A percentile compares a stretch with the other conserved stretches of the same genome.
These are phyloP conservation scores for Mikania micrantha DNA, from an alignment of 129 eudicot species.

Conservation along the genomic window DNA sequence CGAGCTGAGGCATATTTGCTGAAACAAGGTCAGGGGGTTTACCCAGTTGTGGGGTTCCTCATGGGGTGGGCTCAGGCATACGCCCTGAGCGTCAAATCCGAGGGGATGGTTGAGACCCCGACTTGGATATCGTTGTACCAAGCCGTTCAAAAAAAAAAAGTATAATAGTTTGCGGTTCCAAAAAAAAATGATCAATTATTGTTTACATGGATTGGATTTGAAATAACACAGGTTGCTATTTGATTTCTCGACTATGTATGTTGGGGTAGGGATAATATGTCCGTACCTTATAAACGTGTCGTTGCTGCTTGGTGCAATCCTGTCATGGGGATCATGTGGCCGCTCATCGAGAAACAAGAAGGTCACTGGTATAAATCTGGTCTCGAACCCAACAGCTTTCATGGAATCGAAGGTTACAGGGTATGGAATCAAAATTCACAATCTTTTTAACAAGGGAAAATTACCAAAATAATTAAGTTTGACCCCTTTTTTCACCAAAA, in stretches of 20 bases:
- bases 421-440: slow-evolving; percentile 11
- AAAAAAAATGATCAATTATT: background rate
- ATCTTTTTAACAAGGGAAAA: too few relatives aligned
- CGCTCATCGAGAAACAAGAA: slow-evolving; percentile 38
- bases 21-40: too few relatives aligned
- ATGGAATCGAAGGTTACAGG: slow-evolving; percentile 68
- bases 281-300: slow-evolving; percentile 56
- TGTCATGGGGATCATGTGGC: slow-evolving; percentile 74
- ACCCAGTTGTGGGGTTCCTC: too few relatives aligned
- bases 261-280: slow-evolving; percentile 71
- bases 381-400: slow-evolving; percentile 30
- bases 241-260: slow-evolving; percentile 54
- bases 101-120: too few relatives aligned
- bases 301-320: slow-evolving; percentile 47
- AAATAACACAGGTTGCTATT: slow-evolving; percentile 37
- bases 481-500: too few relatives aligned
- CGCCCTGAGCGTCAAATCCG: too few relatives aligned
- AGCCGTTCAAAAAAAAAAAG: too few relatives aligned
- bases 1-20: too few relatives aligned
- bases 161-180: too few relatives aligned
- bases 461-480: too few relatives aligned
- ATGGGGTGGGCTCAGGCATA: too few relatives aligned
- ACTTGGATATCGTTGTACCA: too few relatives aligned
- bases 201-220: background rate
- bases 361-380: slow-evolving; percentile 46